These are phyloP conservation scores for Suillus tomentosus DNA, from an alignment of 768 basidiomycete species.

Conservation along the genomic window DNA sequence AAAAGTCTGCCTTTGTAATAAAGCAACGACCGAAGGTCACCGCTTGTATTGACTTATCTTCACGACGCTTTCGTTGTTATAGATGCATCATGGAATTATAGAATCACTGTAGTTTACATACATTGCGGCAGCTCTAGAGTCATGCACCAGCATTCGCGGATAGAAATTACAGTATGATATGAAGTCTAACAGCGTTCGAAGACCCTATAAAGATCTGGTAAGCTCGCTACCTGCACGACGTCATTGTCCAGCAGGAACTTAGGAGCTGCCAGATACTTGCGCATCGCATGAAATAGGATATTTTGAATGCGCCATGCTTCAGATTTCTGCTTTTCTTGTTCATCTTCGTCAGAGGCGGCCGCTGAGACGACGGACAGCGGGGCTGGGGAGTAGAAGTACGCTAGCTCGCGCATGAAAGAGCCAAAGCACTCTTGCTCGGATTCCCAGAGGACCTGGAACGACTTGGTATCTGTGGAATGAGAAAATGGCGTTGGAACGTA, in stretches of 20 bases:
- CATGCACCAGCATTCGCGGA: neutral
- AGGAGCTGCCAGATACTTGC: slow-evolving; percentile 71
- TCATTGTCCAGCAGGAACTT: slow-evolving; percentile 53
- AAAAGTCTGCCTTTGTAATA: too few relatives aligned
- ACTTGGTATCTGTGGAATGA: slow-evolving; percentile 8
- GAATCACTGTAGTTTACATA: neutral
- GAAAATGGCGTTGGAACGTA: slow-evolving; percentile 28
- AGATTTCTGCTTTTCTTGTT: slow-evolving; percentile 50
- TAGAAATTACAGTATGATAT: neutral
- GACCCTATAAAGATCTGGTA: slow-evolving; percentile 84
- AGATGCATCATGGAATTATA: neutral
- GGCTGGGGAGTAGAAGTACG: slow-evolving; percentile 82
- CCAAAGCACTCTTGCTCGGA: slow-evolving; percentile 85
- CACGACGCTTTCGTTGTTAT: neutral
- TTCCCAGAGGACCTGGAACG: slow-evolving; percentile 83
- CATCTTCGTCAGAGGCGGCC: slow-evolving; percentile 34
- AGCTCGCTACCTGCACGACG: slow-evolving; percentile 84
- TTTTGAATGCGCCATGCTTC: slow-evolving; percentile 90
- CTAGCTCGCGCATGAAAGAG: slow-evolving; percentile 84
- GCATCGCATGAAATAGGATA: slow-evolving; percentile 83
- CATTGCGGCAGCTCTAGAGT: neutral
- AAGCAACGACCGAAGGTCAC: too few relatives aligned
- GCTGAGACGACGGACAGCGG: slow-evolving; percentile 22
- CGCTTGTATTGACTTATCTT: slow-evolving; percentile 15
- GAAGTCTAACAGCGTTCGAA: slow-evolving; percentile 69